Evolutionary conservation across 345 rosid species (phyloP).

Genomic region (Moricandia arvensis): DNA sequence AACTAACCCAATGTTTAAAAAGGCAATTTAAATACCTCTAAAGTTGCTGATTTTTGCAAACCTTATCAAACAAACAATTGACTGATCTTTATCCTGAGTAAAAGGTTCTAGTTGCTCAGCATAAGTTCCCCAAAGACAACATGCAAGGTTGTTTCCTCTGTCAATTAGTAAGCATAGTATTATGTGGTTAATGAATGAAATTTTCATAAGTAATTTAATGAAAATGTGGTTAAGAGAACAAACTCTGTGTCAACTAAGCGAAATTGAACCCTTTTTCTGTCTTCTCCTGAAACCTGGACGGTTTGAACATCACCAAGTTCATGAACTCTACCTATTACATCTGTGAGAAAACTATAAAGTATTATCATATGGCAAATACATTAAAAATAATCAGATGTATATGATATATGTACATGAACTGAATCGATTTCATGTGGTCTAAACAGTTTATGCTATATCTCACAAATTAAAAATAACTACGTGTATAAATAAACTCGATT

Average conservation of each 20-base stretch:
- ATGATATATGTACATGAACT: too few relatives aligned
- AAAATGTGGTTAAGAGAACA: not conserved
- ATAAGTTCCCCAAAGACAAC: not conserved
- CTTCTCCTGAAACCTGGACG: not conserved
- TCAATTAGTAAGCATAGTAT: too few relatives aligned
- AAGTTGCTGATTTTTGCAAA: not conserved
- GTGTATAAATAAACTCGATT: too few relatives aligned
- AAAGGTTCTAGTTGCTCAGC: not conserved
- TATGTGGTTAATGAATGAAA: too few relatives aligned
- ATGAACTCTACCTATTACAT: not conserved
- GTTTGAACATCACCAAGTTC: not conserved
- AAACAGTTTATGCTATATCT: too few relatives aligned
- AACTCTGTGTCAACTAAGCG: not conserved
- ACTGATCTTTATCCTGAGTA: not conserved
- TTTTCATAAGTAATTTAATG: too few relatives aligned
- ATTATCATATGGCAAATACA: too few relatives aligned
- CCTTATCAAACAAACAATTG: not conserved
- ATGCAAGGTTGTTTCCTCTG: not conserved
- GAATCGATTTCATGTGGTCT: too few relatives aligned
- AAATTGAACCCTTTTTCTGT: not conserved
- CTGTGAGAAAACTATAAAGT: not conserved
- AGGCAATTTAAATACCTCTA: not conserved
- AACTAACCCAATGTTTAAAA: too few relatives aligned
- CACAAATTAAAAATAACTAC: too few relatives aligned
- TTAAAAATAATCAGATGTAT: too few relatives aligned